Conservation (phyloP, 495 filamentous ascomycete genomes). For the Penicillium steckii region DNA sequence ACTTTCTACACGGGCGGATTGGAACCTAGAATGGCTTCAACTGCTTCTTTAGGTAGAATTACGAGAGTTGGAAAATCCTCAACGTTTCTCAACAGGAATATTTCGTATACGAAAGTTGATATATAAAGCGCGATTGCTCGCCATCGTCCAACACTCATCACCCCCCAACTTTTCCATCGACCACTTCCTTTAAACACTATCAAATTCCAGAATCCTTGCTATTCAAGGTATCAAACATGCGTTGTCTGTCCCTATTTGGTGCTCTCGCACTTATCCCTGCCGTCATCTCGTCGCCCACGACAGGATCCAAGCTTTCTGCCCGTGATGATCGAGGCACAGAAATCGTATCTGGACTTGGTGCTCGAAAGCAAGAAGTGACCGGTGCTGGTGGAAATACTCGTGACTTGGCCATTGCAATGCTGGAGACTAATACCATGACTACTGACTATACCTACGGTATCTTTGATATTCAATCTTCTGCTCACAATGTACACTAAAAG, state of each 20-base stretch:
- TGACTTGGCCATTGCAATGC: constrained; percentile 43
- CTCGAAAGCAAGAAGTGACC: constrained; percentile 32
- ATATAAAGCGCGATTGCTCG: background rate
- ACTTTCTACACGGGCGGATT: background rate
- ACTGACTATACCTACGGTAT: constrained; percentile 37
- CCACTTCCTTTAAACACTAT: background rate
- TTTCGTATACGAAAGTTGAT: background rate
- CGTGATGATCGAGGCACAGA: constrained; percentile 24
- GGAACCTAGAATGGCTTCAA: background rate
- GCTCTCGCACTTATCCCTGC: constrained; percentile 9
- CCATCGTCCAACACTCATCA: background rate
- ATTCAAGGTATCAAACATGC: constrained; percentile 3
- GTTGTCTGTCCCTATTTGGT: constrained; percentile 1
- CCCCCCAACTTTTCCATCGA: background rate
- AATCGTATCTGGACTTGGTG: constrained; percentile 30
- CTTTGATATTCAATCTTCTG: background rate
- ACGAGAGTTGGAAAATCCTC: too few relatives aligned
- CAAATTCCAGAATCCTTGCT: background rate
- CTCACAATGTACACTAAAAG: background rate
- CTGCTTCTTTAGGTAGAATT: background rate
- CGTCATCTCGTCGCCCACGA: constrained; percentile 1
- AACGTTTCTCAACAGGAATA: background rate
- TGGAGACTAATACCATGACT: constrained; percentile 39
- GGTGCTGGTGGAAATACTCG: constrained; percentile 35
- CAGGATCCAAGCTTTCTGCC: constrained; percentile 15